A percentile compares a stretch with the other conserved stretches of the same genome.
Evolutionary conservation across 805 yeast species (phyloP).

Genomic region (Grigorovia transvaalensis): DNA sequence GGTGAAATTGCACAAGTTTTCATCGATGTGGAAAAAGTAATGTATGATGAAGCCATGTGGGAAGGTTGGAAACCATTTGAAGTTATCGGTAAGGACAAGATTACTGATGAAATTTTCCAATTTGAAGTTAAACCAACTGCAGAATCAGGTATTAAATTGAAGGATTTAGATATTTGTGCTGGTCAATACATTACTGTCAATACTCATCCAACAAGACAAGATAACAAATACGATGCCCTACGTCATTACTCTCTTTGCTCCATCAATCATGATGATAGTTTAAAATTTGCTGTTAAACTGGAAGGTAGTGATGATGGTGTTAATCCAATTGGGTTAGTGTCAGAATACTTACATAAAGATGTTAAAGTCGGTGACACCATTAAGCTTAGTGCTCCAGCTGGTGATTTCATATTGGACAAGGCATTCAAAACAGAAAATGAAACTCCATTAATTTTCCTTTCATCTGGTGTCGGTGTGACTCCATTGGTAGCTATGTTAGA

Average conservation of each 20-base stretch:
- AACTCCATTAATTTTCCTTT: constrained; percentile 34
- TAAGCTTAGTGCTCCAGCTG: constrained; percentile 49
- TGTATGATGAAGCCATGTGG: constrained; percentile 47
- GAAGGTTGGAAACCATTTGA: constrained; percentile 44
- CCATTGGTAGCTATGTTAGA: constrained; percentile 49
- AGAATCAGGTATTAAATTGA: constrained; percentile 23
- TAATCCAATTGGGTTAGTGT: constrained; percentile 36
- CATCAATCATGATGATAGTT: constrained; percentile 28
- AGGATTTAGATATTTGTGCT: constrained; percentile 19
- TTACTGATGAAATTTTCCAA: constrained; percentile 39
- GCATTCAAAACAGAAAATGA: constrained; percentile 22
- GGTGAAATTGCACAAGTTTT: constrained; percentile 50
- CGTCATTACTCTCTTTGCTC: constrained; percentile 54
- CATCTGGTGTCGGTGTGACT: constrained; percentile 63
- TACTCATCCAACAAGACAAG: constrained; percentile 28
- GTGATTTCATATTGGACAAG: constrained; percentile 34
- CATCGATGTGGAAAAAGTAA: constrained; percentile 42
- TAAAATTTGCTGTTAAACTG: constrained; percentile 49
- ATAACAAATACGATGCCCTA: constrained; percentile 33
- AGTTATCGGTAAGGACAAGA: constrained; percentile 34
- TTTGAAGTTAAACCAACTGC: constrained; percentile 41
- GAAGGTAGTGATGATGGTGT: constrained; percentile 18
- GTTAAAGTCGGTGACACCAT: constrained; percentile 40
- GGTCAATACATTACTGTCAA: constrained; percentile 34
- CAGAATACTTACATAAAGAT: constrained; percentile 38